phyloP scores from a whole-genome alignment of 2,329 filamentous ascomycete species.

The Rutstroemia sp. region DNA sequence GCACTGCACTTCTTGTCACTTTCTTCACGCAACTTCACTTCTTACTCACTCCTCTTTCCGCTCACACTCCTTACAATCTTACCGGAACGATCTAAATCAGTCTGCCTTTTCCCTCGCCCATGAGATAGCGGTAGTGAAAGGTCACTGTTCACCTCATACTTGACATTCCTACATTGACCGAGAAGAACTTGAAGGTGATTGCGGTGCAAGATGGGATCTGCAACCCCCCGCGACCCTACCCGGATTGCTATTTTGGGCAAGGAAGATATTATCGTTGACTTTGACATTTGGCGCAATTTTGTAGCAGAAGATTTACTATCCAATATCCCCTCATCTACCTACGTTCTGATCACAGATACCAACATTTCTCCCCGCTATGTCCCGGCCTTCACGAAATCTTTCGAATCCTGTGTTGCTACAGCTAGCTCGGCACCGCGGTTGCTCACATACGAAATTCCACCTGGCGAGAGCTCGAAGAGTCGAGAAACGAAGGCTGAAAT shows the following conservation, averaged over 20 bases:
- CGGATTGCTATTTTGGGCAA: constrained; percentile 77
- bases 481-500: constrained; percentile 90
- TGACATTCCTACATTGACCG: too few relatives aligned
- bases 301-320: constrained; percentile 73
- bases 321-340: constrained; percentile 77
- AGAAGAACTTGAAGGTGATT: too few relatives aligned
- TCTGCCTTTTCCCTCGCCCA: too few relatives aligned
- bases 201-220: constrained; percentile 19
- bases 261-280: constrained; percentile 86
- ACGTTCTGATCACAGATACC: constrained; percentile 93
- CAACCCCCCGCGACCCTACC: constrained; percentile 34
- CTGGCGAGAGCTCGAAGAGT: constrained; percentile 90
- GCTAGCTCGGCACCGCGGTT: constrained; percentile 52
- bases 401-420: constrained; percentile 40
- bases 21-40: too few relatives aligned
- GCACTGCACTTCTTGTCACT: too few relatives aligned
- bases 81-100: too few relatives aligned
- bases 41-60: too few relatives aligned
- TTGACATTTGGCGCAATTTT: constrained; percentile 79
- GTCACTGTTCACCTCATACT: too few relatives aligned
- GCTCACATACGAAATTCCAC: constrained; percentile 78
- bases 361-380: constrained; percentile 80
- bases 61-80: too few relatives aligned
- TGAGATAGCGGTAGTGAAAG: too few relatives aligned
- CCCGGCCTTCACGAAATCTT: constrained; percentile 63